Evolutionary conservation across 495 filamentous ascomycete species (phyloP).

Genomic region (Penicillium samsonianum): DNA sequence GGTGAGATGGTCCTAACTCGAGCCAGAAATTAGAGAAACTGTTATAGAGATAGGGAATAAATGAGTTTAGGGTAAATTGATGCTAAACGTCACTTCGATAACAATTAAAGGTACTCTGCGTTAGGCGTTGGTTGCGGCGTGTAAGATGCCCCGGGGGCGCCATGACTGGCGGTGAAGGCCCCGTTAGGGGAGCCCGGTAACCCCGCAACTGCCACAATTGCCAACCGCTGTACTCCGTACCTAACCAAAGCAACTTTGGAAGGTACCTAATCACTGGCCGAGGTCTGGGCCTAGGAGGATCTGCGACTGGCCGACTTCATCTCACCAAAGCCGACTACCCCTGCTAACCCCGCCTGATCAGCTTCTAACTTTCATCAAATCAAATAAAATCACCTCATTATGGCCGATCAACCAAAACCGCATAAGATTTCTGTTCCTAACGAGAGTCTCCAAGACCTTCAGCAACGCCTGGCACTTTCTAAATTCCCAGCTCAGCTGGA

Average conservation of each 20-base stretch:
- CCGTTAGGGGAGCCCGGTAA: no score
- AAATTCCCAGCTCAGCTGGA: slow-evolving; percentile 42
- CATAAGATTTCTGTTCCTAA: slow-evolving; percentile 43
- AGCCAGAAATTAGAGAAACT: not conserved
- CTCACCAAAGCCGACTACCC: not conserved
- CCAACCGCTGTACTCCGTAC: no score
- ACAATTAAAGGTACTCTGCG: not conserved
- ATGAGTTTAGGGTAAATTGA: not conserved
- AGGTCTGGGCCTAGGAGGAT: no score
- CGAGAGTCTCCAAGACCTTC: slow-evolving; percentile 35
- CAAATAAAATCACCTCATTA: not conserved
- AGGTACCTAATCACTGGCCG: no score
- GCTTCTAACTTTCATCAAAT: not conserved
- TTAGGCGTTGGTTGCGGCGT: not conserved
- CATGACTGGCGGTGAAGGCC: not conserved
- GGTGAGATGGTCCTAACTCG: not conserved
- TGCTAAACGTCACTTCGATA: not conserved
- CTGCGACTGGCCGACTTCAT: no score
- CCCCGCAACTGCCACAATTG: not conserved
- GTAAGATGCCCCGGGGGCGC: not conserved
- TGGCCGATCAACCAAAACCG: slow-evolving; percentile 20
- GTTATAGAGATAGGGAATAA: not conserved
- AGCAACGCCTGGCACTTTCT: slow-evolving; percentile 38
- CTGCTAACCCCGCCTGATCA: not conserved
- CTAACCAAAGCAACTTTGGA: no score